phyloP scores from a whole-genome alignment of 768 basidiomycete species.

The Amanita pseudoporphyria region DNA sequence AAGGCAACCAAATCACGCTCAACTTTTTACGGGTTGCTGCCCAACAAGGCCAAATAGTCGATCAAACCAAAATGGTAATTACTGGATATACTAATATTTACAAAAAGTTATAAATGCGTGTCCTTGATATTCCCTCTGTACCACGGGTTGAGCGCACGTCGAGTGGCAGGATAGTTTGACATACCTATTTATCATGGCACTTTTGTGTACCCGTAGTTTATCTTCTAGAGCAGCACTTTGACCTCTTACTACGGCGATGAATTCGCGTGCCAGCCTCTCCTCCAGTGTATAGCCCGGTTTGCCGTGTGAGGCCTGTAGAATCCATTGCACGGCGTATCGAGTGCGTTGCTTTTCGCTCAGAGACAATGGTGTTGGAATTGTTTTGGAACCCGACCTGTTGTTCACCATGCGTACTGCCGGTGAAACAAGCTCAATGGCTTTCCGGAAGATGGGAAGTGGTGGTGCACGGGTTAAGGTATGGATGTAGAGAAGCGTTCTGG shows the following conservation, averaged over 20 bases:
- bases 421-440: constrained; percentile 58
- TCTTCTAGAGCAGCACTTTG: constrained; percentile 47
- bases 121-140: constrained; percentile 6
- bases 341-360: constrained; percentile 76
- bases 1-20: not conserved
- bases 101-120: not conserved
- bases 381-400: constrained; percentile 56
- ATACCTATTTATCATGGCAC: constrained; percentile 73
- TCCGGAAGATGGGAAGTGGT: constrained; percentile 71
- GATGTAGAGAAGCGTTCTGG: constrained; percentile 59
- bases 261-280: constrained; percentile 70
- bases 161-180: constrained; percentile 23
- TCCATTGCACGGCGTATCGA: constrained; percentile 59
- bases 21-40: not conserved
- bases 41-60: constrained; percentile 5
- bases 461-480: constrained; percentile 66
- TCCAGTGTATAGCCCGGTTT: constrained; percentile 48
- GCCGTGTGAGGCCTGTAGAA: constrained; percentile 52
- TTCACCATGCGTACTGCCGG: constrained; percentile 60
- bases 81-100: not conserved
- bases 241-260: constrained; percentile 61
- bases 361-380: constrained; percentile 54
- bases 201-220: constrained; percentile 53
- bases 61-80: not conserved
- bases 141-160: too few species aligned